Evolutionary conservation across 805 yeast genomes (phyloP), one percentile per base, ranked within the genome.

Genomic region (Maudiozyma turicensis): DNA sequence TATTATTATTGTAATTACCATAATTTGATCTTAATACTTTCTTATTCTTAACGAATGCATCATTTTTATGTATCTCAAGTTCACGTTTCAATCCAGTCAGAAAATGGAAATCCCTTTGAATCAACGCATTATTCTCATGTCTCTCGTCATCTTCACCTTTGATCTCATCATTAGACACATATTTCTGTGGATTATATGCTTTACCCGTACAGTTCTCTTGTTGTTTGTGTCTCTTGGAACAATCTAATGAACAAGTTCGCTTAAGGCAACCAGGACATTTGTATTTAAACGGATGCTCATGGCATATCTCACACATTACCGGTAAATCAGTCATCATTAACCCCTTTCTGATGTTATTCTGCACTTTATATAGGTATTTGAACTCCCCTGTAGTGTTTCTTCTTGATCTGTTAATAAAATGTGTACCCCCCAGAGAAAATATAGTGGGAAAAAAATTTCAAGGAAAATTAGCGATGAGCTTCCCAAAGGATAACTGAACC

Each of bases 21-120:
- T 54, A 53, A 33, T 54, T 52, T 40, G 50, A 52, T 43, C 50
- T 50, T 44, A 75, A 64, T 26, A 73, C 72, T 54, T 72, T 76
- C 57, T 66, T 73, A 43, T 76, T 76, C 50, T 69, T 74, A 6
- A 68, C 57, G 48, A 61, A 54, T 8, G 71, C 64, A 58, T 82
- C 91, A 0, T 64, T 64, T 56, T 78, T 81, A 7, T 80, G 77
- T 13, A 86, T 63, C n/a, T 73, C 72, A 11, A 88, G 70, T 2
- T 73, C 64, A 42, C 97, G 68, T 45, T 81, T 81, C 48, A 86
- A 57, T 20, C 68, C 70, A 50, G 77, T 70, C 33, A 90, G 66
- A 59, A 86, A 86, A 60, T 86, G 84, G 64, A 88, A 90, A 62
- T 90, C 97, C 52, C 97, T 67, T 59, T 89, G 88, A 6, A 89